Base-by-base conservation (phyloP, 2,329 filamentous ascomycete species). In the Parasarocladium wereldwijsianum region DNA sequence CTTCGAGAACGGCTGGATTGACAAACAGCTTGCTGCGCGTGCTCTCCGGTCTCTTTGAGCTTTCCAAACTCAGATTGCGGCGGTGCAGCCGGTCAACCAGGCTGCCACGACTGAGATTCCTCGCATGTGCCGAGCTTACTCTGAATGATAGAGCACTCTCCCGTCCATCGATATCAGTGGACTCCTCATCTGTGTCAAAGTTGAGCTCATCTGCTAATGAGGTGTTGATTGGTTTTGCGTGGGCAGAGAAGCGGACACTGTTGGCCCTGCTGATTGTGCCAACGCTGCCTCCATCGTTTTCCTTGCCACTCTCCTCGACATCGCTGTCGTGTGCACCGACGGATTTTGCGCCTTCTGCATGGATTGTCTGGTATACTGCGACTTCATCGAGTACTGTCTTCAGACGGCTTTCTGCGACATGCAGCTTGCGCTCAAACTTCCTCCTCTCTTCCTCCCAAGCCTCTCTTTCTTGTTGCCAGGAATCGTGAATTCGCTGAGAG, bases 201-300 rank as follows among this genome's bases (percentile, higher is more conserved):
- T 82, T 76, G 32, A 98, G 66, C 55, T 98, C 90, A 42, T 96
- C 86, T 1, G 90, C 90, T 23, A 98, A 63, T 37, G 79, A 93
- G n/a, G 35, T 84, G 54, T 2, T 78, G 80, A 41, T 72, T 74
- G 4, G 58, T 45, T 45, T 76, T 77, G 13, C 58, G 54, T 8
- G 58, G 15, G 77, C 57, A 3, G 85, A 92, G 46, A 77, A 82
- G 17, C 83, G 73, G 37, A 83, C 66, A 48, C 76, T 62, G 64
- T 76, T 65, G 50, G 78, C 62, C 59, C 78, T 65, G 48, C 80
- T 83, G 61, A 76, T 77, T 1, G 79, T 82, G 17, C 55, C 46
- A 14, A 86, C 60, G 47, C 84, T 93, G 5, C 64, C 72, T 5
- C 66, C 69, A 44, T 93, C 84, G 35, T 65, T 71, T 32, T 84